These are phyloP conservation scores for Penicillium nucicola DNA, from an alignment of 495 filamentous ascomycete genomes.

Conservation along the genomic window DNA sequence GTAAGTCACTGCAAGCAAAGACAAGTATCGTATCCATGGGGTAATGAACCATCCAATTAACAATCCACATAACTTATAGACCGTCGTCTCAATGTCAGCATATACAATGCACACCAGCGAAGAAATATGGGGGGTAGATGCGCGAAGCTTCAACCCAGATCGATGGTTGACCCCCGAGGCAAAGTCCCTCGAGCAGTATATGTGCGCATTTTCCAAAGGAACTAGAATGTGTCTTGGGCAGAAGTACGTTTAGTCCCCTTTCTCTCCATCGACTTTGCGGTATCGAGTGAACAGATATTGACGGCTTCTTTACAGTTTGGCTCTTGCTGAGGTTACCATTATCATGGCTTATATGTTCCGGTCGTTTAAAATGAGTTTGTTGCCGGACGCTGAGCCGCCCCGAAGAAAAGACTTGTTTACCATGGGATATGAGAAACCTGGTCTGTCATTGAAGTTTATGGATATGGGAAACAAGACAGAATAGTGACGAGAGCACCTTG, in stretches of 20 bases:
- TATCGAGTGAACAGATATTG: too few species aligned
- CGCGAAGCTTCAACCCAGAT: background rate
- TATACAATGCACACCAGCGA: background rate
- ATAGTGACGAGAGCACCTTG: too few species aligned
- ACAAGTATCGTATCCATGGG: too few species aligned
- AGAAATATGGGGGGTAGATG: background rate
- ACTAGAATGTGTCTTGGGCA: too few species aligned
- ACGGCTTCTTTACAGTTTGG: background rate
- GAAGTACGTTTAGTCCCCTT: too few species aligned
- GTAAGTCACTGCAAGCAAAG: background rate
- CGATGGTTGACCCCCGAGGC: background rate
- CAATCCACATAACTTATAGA: background rate
- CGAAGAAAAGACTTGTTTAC: conserved; percentile 1
- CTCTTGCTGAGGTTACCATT: conserved; percentile 4
- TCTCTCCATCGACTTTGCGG: too few species aligned
- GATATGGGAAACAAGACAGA: too few species aligned
- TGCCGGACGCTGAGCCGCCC: background rate
- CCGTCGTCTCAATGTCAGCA: background rate
- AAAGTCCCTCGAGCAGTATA: too few species aligned
- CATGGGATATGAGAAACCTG: conserved; percentile 3
- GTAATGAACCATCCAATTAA: too few species aligned
- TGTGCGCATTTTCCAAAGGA: too few species aligned
- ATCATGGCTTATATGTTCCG: conserved; percentile 9
- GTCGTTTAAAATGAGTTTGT: conserved; percentile 2
- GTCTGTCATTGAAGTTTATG: background rate